Conservation (phyloP, 768 basidiomycete species). For the Boletus subcaerulescens region DNA sequence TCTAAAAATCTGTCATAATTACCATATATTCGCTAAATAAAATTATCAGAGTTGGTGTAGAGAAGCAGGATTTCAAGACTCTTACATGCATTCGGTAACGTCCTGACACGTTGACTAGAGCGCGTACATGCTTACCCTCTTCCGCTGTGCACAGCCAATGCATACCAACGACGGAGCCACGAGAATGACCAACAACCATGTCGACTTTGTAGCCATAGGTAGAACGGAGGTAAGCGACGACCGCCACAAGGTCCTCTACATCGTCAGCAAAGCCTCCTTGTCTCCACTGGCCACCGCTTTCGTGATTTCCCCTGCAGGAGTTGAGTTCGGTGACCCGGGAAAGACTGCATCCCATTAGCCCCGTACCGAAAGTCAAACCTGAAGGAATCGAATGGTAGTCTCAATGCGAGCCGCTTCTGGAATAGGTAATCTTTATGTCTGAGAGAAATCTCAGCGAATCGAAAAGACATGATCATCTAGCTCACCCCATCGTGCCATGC, state of each 20-base stretch:
- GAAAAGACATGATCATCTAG: not conserved
- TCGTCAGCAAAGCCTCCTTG: conserved; percentile 60
- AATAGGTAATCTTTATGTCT: conserved; percentile 88
- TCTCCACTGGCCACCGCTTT: conserved; percentile 66
- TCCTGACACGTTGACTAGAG: conserved; percentile 72
- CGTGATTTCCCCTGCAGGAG: conserved; percentile 64
- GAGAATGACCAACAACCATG: conserved; percentile 74
- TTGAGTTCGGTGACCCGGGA: conserved; percentile 3
- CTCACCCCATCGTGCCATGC: conserved; percentile 78
- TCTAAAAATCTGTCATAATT: not conserved
- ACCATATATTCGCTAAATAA: conserved; percentile 30
- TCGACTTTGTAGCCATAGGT: conserved; percentile 66
- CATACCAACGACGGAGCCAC: conserved; percentile 65
- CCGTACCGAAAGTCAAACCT: conserved; percentile 82
- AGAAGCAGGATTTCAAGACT: conserved; percentile 1
- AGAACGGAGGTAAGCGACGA: conserved; percentile 57
- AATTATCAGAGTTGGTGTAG: conserved; percentile 2
- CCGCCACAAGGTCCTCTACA: conserved; percentile 60
- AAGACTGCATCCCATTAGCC: not conserved
- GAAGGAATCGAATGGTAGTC: conserved; percentile 74
- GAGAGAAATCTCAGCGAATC: conserved; percentile 5
- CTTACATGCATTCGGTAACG: conserved; percentile 76
- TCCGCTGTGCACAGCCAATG: conserved; percentile 66
- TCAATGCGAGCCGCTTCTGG: conserved; percentile 65
- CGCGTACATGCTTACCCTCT: conserved; percentile 53